Evolutionary conservation across 768 basidiomycete species (phyloP).

Genomic region (Phylloporus sp.): DNA sequence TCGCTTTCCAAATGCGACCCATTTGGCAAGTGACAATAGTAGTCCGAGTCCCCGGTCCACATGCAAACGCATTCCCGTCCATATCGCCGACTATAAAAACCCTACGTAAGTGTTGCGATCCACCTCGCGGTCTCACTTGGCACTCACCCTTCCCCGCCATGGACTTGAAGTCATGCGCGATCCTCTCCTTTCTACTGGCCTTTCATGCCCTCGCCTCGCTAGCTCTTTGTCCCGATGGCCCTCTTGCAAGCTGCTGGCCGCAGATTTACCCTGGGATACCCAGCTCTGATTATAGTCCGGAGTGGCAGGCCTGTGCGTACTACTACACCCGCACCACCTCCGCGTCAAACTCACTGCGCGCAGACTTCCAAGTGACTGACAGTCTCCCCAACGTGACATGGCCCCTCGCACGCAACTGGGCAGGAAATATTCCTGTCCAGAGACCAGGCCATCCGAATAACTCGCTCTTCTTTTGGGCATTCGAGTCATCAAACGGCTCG

Average conservation of each 20-base stretch:
- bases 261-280: constrained; percentile 43
- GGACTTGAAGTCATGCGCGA: constrained; percentile 13
- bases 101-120: neutral
- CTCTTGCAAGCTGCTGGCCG: constrained; percentile 34
- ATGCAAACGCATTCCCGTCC: too few species aligned
- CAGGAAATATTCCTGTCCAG: constrained; percentile 61
- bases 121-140: neutral
- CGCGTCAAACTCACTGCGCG: neutral
- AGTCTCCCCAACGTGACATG: constrained; percentile 60
- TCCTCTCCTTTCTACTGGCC: neutral
- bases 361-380: constrained; percentile 58
- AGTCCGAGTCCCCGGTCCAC: too few species aligned
- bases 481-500: constrained; percentile 53
- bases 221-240: constrained; percentile 20
- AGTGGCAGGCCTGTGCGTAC: constrained; percentile 60
- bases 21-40: too few species aligned
- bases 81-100: constrained; percentile 17
- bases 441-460: constrained; percentile 57
- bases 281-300: constrained; percentile 43
- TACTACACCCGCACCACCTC: neutral
- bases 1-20: too few species aligned
- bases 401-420: constrained; percentile 46
- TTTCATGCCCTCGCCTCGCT: constrained; percentile 6
- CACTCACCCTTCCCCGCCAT: constrained; percentile 15
- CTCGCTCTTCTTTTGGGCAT: constrained; percentile 62